phyloP scores from a whole-genome alignment of 352 stramenopile genomes.

The Thalassiosira livingstoniorum region DNA sequence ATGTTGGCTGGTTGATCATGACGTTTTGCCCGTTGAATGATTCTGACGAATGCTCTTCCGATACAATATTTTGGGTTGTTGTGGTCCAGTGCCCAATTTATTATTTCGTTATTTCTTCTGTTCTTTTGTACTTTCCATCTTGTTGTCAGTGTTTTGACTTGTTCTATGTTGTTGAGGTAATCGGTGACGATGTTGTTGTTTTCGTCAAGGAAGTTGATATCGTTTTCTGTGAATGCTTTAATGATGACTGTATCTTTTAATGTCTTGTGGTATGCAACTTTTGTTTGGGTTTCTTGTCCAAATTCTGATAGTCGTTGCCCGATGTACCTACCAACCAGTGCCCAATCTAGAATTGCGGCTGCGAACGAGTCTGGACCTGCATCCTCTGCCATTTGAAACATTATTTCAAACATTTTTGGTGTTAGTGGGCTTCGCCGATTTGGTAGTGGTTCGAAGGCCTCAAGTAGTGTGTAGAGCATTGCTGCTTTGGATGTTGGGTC shows the following conservation, averaged over 20 bases:
- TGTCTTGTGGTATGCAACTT: background rate
- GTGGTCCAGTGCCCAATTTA: background rate
- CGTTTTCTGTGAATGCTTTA: constrained; percentile 6
- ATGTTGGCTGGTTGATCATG: constrained; percentile 4
- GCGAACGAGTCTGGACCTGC: no score
- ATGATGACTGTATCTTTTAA: background rate
- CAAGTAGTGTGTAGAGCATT: background rate
- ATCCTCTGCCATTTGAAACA: background rate
- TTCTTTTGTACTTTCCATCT: constrained; percentile 39
- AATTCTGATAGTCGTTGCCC: no score
- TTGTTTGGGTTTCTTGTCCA: no score
- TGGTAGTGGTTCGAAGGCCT: background rate
- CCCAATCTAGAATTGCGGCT: no score
- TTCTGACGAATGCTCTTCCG: background rate
- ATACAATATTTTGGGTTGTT: constrained; percentile 13
- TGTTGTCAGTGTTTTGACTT: background rate
- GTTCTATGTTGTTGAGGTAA: background rate
- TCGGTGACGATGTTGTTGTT: background rate
- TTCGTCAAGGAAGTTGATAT: constrained; percentile 11
- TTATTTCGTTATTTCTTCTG: constrained; percentile 11
- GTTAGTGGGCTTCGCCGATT: background rate
- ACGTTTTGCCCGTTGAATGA: constrained; percentile 2
- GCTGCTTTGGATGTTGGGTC: background rate
- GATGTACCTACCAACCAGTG: no score
- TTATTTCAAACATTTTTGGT: background rate